Evolutionary conservation across 2,329 filamentous ascomycete species (phyloP).

Genomic region (Cordyceps sp.): DNA sequence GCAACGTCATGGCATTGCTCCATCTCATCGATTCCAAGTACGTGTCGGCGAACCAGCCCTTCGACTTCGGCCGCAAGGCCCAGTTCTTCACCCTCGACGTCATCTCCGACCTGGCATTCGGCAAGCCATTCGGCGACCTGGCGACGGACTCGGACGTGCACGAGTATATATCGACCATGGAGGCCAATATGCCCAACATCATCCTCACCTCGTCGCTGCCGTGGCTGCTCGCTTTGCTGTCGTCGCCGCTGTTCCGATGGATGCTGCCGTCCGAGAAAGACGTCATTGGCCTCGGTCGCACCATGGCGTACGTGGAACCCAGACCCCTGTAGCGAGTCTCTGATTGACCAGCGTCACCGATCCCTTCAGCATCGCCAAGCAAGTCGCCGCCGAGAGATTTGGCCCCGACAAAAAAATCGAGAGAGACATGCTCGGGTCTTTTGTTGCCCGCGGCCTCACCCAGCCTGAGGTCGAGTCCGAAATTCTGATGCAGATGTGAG

Average conservation of each 20-base stretch:
- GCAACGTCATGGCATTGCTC: conserved; percentile 4
- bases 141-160: conserved; percentile 29
- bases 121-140: conserved; percentile 30
- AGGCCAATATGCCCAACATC: conserved; percentile 6
- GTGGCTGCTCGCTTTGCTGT: conserved; percentile 16
- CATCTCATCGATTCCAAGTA: conserved; percentile 5
- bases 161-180: conserved; percentile 27
- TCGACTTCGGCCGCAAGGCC: conserved; percentile 22
- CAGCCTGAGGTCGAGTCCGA: conserved; percentile 25
- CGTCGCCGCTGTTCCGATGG: conserved; percentile 20
- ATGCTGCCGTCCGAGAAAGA: conserved; percentile 23
- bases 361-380: conserved; percentile 20
- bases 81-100: conserved; percentile 40
- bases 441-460: conserved; percentile 20
- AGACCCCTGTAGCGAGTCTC: too few relatives aligned
- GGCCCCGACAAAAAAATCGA: conserved; percentile 22
- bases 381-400: conserved; percentile 27
- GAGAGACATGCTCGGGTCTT: conserved; percentile 33
- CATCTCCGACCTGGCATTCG: conserved; percentile 35
- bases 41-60: conserved; percentile 1
- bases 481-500: conserved; percentile 19
- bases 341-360: not conserved
- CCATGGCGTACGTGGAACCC: conserved; percentile 26
- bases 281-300: conserved; percentile 19
- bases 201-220: conserved; percentile 6